Evolutionary conservation across 2,329 filamentous ascomycete species (phyloP).

Genomic region (Exophiala phaeomuriformis): DNA sequence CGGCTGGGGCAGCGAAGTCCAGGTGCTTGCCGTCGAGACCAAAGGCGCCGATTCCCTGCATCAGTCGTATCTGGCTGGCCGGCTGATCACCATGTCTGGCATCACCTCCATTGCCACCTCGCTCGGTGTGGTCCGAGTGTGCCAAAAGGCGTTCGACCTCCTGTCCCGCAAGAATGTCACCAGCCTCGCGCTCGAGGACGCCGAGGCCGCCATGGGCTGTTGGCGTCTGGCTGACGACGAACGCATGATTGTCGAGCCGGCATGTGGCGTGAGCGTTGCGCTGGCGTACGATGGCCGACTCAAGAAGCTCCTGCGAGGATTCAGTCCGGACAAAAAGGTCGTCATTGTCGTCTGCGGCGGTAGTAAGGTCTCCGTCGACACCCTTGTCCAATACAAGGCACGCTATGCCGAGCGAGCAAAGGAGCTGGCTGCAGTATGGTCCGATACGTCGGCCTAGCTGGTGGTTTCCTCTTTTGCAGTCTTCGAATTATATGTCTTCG

Average conservation of each 20-base stretch:
- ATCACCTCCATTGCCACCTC: slow-evolving; percentile 71
- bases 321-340: slow-evolving; percentile 55
- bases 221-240: slow-evolving; percentile 75
- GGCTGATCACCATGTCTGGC: slow-evolving; percentile 55
- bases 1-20: slow-evolving; percentile 29
- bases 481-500: too few species aligned
- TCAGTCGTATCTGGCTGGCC: slow-evolving; percentile 48
- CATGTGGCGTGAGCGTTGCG: slow-evolving; percentile 72
- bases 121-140: slow-evolving; percentile 63
- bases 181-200: slow-evolving; percentile 61
- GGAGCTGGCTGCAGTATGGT: slow-evolving; percentile 1
- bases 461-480: too few species aligned
- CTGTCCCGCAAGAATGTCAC: slow-evolving; percentile 46
- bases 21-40: slow-evolving; percentile 69
- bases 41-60: slow-evolving; percentile 62
- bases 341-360: slow-evolving; percentile 82
- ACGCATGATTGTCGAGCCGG: slow-evolving; percentile 69
- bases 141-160: slow-evolving; percentile 59
- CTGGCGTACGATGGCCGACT: slow-evolving; percentile 17
- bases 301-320: slow-evolving; percentile 6
- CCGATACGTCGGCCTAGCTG: background rate
- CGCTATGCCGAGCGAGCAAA: slow-evolving; percentile 2
- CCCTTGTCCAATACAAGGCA: slow-evolving; percentile 37
- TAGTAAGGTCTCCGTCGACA: slow-evolving; percentile 56
- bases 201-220: slow-evolving; percentile 73